These are phyloP conservation scores for Coffea humblotiana DNA, from an alignment of 305 asterid genomes.

Conservation along the genomic window DNA sequence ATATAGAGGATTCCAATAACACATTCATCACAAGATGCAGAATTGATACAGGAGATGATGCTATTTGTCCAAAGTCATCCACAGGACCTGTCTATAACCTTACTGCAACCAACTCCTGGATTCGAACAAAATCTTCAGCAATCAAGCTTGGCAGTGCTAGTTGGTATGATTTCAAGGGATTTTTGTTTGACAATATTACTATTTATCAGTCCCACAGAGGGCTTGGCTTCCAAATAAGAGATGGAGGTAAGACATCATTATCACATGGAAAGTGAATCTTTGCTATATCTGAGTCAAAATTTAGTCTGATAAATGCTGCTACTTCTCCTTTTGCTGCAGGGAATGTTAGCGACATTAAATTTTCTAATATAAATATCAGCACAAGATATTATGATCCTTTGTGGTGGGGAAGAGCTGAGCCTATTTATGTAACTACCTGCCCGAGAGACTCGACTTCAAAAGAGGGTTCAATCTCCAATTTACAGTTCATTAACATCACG, in stretches of 20 bases:
- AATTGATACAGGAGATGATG: slow-evolving; percentile 92
- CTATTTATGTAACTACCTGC: slow-evolving; percentile 77
- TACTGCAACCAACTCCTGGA: slow-evolving; percentile 78
- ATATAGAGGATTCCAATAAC: slow-evolving; percentile 84
- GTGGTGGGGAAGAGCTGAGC: slow-evolving; percentile 99
- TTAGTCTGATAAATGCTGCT: neutral
- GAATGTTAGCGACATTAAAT: slow-evolving; percentile 67
- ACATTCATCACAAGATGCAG: slow-evolving; percentile 69
- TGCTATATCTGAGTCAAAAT: neutral
- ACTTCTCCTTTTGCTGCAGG: slow-evolving; percentile 41
- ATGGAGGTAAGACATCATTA: slow-evolving; percentile 61
- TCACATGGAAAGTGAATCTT: neutral
- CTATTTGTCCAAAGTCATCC: slow-evolving; percentile 84
- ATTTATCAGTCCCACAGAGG: slow-evolving; percentile 84
- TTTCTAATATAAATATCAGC: slow-evolving; percentile 79
- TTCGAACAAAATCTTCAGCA: slow-evolving; percentile 85
- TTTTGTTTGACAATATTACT: slow-evolving; percentile 75
- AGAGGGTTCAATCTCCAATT: slow-evolving; percentile 66
- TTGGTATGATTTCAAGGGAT: slow-evolving; percentile 50
- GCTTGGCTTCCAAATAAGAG: slow-evolving; percentile 81
- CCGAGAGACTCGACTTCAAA: slow-evolving; percentile 59
- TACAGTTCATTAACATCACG: slow-evolving; percentile 70
- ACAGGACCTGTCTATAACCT: slow-evolving; percentile 67
- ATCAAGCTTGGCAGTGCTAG: slow-evolving; percentile 94
- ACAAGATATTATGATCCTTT: slow-evolving; percentile 83